These are phyloP conservation scores for Chytridiales sp. DNA, from an alignment of 371 early-diverging fungal genomes.

Conservation along the genomic window DNA sequence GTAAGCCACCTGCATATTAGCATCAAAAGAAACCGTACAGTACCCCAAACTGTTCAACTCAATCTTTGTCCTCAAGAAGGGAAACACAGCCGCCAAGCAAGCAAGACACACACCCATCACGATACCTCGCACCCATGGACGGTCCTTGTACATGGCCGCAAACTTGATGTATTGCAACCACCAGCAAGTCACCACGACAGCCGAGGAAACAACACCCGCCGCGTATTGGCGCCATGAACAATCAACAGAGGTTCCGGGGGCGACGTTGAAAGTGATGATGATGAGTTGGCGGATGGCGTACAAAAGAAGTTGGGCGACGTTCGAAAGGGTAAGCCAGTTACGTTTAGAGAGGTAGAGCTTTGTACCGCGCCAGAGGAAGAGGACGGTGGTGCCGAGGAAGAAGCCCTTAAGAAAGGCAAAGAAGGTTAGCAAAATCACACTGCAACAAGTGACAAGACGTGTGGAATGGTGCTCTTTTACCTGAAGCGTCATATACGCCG, in stretches of 20 bases:
- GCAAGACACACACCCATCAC: conserved; percentile 18
- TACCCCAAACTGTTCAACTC: conserved; percentile 17
- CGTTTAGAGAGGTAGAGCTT: conserved; percentile 13
- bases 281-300: conserved; percentile 20
- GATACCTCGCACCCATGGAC: conserved; percentile 2
- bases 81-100: conserved; percentile 22
- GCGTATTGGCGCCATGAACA: conserved; percentile 26
- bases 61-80: conserved; percentile 15
- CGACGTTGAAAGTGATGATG: conserved; percentile 25
- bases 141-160: conserved; percentile 24
- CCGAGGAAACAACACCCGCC: conserved; percentile 16
- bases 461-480: conserved; percentile 4
- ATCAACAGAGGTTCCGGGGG: conserved; percentile 17
- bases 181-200: conserved; percentile 22
- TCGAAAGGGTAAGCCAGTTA: conserved; percentile 23
- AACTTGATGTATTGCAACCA: conserved; percentile 33
- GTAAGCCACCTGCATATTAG: conserved; percentile 16
- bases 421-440: not conserved
- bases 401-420: conserved; percentile 13
- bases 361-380: conserved; percentile 23
- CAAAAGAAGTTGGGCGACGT: conserved; percentile 20
- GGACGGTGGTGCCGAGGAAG: conserved; percentile 23
- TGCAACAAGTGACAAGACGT: conserved; percentile 7
- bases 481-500: conserved; percentile 27
- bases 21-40: conserved; percentile 17